Conservation (phyloP, 441 rosid genomes). For the Populus hybrid region DNA sequence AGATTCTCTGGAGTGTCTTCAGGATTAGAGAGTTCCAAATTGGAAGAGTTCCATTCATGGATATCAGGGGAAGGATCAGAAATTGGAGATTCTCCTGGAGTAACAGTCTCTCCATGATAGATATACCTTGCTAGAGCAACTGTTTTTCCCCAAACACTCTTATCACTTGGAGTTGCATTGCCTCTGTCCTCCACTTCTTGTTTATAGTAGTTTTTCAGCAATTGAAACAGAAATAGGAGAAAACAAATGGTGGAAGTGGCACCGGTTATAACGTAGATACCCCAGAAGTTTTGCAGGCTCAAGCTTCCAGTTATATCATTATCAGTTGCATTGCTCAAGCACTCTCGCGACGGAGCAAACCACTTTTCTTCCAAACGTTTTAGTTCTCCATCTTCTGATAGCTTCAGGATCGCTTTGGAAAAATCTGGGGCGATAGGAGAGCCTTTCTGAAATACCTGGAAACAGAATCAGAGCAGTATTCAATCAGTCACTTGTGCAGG, state of each 20-base stretch:
- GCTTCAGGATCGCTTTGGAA: constrained; percentile 40
- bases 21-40: constrained; percentile 3
- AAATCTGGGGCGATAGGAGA: constrained; percentile 42
- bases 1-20: background rate
- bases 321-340: background rate
- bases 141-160: constrained; percentile 14
- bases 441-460: constrained; percentile 47
- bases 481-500: background rate
- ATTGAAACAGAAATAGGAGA: constrained; percentile 23
- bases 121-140: constrained; percentile 18
- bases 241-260: constrained; percentile 41
- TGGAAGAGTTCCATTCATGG: constrained; percentile 16
- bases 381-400: constrained; percentile 36
- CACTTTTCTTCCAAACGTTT: constrained; percentile 25
- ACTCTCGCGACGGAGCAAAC: constrained; percentile 22
- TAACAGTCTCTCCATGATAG: constrained; percentile 4
- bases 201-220: constrained; percentile 5
- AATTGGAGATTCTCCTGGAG: constrained; percentile 4
- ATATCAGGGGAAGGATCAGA: constrained; percentile 3
- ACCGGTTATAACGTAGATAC: constrained; percentile 18
- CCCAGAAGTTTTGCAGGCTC: constrained; percentile 20
- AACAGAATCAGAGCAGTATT: background rate
- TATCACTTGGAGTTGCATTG: background rate
- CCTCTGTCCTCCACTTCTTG: background rate
- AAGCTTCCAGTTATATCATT: constrained; percentile 13